Conservation (phyloP, 2,329 filamentous ascomycete species). For the Leptosphaerulina australis region DNA sequence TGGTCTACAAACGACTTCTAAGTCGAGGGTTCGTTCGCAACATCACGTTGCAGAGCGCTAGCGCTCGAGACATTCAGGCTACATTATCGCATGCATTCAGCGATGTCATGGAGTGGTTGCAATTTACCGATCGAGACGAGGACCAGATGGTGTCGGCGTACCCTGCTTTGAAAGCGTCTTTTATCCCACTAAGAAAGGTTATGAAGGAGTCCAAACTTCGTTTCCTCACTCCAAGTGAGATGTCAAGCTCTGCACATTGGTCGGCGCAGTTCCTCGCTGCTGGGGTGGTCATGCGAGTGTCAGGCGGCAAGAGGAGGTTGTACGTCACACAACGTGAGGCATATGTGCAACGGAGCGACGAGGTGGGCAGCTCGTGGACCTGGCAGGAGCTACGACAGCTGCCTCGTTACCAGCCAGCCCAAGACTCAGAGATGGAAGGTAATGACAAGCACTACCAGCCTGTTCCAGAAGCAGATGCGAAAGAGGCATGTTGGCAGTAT, state of each 20-base stretch:
- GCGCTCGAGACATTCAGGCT: constrained; percentile 70
- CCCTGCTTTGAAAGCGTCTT: constrained; percentile 68
- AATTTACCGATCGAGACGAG: constrained; percentile 36
- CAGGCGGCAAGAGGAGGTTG: constrained; percentile 65
- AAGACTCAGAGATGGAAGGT: constrained; percentile 39
- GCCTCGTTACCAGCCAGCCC: constrained; percentile 61
- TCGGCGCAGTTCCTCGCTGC: constrained; percentile 72
- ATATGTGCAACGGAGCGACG: constrained; percentile 69
- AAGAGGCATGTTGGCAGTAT: constrained; percentile 71
- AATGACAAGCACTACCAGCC: constrained; percentile 46
- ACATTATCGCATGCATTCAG: constrained; percentile 69
- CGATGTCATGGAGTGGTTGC: constrained; percentile 52
- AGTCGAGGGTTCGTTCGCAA: constrained; percentile 74
- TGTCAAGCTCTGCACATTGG: constrained; percentile 75
- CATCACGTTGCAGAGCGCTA: constrained; percentile 65
- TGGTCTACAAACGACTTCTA: constrained; percentile 72
- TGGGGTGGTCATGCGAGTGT: constrained; percentile 74
- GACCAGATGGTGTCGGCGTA: constrained; percentile 33
- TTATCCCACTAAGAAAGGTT: constrained; percentile 78
- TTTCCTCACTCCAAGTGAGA: constrained; percentile 73
- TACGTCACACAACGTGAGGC: constrained; percentile 78
- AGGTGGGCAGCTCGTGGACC: constrained; percentile 63
- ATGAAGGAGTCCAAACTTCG: constrained; percentile 74
- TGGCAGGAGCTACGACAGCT: constrained; percentile 73
- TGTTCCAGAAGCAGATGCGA: constrained; percentile 65